These are phyloP conservation scores for Ganoderma multipileum DNA, from an alignment of 1,284 basidiomycete species.

Conservation along the genomic window DNA sequence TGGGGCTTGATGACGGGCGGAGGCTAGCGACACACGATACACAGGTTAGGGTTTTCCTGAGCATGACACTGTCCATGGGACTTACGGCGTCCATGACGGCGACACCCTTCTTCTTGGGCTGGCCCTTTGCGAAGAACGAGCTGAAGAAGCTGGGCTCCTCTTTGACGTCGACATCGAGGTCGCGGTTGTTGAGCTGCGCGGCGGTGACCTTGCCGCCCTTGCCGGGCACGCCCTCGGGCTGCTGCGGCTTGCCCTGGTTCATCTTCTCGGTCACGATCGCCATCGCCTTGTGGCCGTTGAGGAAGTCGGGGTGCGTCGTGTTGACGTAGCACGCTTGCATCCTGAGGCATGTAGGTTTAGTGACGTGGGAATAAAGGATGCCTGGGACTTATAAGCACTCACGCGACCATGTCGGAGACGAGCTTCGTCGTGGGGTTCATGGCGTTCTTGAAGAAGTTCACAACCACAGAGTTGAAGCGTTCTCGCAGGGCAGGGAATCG, in stretches of 20 bases:
- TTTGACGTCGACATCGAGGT: constrained; percentile 89
- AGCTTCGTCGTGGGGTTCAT: constrained; percentile 97
- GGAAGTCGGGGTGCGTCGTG: constrained; percentile 99
- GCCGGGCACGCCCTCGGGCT: constrained; percentile 62
- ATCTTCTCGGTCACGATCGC: constrained; percentile 87
- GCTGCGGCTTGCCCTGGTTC: constrained; percentile 74
- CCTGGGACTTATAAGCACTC: constrained; percentile 38
- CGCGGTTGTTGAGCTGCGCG: constrained; percentile 85
- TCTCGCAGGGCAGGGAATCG: constrained; percentile 95
- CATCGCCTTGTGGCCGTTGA: constrained; percentile 97
- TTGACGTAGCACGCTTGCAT: constrained; percentile 99
- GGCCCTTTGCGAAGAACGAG: constrained; percentile 82
- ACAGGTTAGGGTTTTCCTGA: background rate
- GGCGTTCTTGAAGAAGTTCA: constrained; percentile 94
- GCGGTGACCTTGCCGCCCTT: constrained; percentile 72
- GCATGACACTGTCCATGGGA: constrained; percentile 6
- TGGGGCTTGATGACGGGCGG: constrained; percentile 93
- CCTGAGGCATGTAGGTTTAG: constrained; percentile 44
- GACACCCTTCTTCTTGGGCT: constrained; percentile 78
- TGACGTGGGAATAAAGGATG: background rate
- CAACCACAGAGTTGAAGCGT: constrained; percentile 93
- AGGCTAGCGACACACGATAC: constrained; percentile 53
- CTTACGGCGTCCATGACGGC: constrained; percentile 83
- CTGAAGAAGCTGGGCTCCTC: constrained; percentile 95
- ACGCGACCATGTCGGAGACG: constrained; percentile 91